These are phyloP conservation scores for Typha latifolia DNA, from an alignment of 176 grass and related monocot species.

Conservation along the genomic window DNA sequence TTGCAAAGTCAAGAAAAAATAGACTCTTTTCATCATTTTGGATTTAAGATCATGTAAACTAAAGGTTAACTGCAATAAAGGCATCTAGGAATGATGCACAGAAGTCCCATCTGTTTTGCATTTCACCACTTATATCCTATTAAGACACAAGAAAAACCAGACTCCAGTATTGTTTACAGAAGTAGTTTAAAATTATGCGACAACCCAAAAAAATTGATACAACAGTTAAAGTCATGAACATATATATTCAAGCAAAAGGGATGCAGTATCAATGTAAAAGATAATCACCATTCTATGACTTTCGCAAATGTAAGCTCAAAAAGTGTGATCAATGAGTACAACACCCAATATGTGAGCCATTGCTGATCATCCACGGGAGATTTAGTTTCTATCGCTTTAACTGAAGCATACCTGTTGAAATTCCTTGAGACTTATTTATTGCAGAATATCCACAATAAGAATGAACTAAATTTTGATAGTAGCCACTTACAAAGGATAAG, in stretches of 20 bases:
- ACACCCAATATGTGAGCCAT: slow-evolving; percentile 78
- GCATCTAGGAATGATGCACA: too few species aligned
- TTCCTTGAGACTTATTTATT: background rate
- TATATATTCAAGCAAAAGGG: too few species aligned
- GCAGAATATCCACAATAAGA: background rate
- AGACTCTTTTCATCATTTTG: too few species aligned
- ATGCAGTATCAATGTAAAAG: background rate
- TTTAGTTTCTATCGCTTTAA: slow-evolving; percentile 58
- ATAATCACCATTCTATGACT: slow-evolving; percentile 46
- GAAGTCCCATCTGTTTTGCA: too few species aligned
- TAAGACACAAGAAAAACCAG: too few species aligned
- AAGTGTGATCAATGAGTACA: slow-evolving; percentile 59
- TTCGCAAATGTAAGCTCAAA: slow-evolving; percentile 61
- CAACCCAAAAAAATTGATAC: too few species aligned
- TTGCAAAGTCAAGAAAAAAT: background rate
- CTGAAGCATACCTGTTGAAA: slow-evolving; percentile 52
- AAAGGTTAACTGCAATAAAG: background rate
- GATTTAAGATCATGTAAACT: background rate
- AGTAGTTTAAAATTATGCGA: too few species aligned
- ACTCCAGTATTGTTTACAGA: too few species aligned
- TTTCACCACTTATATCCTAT: background rate
- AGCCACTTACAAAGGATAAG: slow-evolving; percentile 61
- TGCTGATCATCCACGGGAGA: slow-evolving; percentile 62
- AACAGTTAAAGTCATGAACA: too few species aligned
- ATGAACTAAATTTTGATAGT: background rate